Base-by-base conservation (phyloP, 2,329 filamentous ascomycete genomes). In the Stagonosporopsis tanaceti region DNA sequence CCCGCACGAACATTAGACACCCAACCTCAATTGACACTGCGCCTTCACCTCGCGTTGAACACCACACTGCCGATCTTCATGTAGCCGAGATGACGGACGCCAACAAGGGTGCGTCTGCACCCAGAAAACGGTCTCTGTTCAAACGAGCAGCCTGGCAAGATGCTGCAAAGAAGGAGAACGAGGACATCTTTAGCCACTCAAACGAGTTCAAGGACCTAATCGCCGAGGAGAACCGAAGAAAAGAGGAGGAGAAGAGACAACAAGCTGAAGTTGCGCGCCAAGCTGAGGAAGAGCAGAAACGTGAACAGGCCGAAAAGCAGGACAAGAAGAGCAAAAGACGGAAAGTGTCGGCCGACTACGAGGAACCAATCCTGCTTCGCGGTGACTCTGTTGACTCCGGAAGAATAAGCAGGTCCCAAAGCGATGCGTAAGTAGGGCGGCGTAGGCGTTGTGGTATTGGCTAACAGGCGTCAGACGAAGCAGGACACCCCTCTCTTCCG, bases 141-240 rank as follows among this genome's bases (percentile, higher is more conserved):
- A 86, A 82, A 47, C 84, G 83, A 61, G 80, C 83, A 44, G 73
- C 78, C 22, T 84, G 81, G 80, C 79, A 81, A 39, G 69, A 70
- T n/a, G 59, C 76, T 24, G 68, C 68, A 28, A 76, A 79, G 57
- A 69, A 75, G 7, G 70, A 73, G 22, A 66, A 62, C 12, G 68
- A 73, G 30, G 64, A 69, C 50, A 73, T 82, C 27, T 82, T 82
- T 63, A 79, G 76, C 50, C 78, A 80, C 52, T 76, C 78, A 2
- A 73, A 69, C 47, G 68, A 74, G 22, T 80, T 76, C 65, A 61
- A 65, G 17, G 71, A 76, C 8, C 72, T 78, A 46, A 69, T 80
- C 14, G 73, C 76, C 32, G 73, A 78, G 41, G 63, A 80, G 44
- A 66, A 75, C 53, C 72, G 68, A 27, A 61, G 65, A 30, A 70